Base-by-base conservation (phyloP, 495 filamentous ascomycete genomes). In the Hypoxylon fragiforme region DNA sequence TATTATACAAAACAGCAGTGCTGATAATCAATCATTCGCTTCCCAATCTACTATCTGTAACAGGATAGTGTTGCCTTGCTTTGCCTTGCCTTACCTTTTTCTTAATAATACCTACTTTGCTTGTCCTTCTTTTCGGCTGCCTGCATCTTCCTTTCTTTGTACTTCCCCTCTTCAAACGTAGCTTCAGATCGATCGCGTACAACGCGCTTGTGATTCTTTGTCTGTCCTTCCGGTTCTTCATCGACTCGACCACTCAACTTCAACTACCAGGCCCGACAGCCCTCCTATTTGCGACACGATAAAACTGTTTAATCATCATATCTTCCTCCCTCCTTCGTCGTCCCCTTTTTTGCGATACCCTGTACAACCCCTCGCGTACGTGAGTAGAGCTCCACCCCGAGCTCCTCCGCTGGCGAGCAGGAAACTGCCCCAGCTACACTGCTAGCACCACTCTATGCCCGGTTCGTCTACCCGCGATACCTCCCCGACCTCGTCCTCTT, bases 391-490 rank as follows among this genome's bases (percentile, higher is more conserved):
- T 60, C 58, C 36, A 32, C 20, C 34, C 32, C 24, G 65, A 65
- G 65, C 62, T 63, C 62, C 43, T 65, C 64, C 57, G 65, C 65
- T 63, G 62, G 55, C 57, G 68, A 67, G 71, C 74, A 70, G 71
- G 65, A 66, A 62, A 65, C 71, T 74, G 69, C 58, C 58, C 55
- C 62, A 58, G 54, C 57, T 15, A 20, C 42, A 32, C 49, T 58
- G 47, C 47, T 60, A 65, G 54, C 54, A 57, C 56, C 58, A 64
- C 64, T 74, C 73, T 72, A 76, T 77, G 73, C 72, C 73, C 64
- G 73, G 72, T 77, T 64, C 57, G 73, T 75, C 65, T 46, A 63
- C 45, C 62, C 65, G 60, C 62, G 65, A 67, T 40, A 62, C 58
- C 51, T 68, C 63, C 38, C 48, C 60, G 56, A 50, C 34, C 54